phyloP scores from a whole-genome alignment of 768 basidiomycete genomes.

The Galerina marginata region DNA sequence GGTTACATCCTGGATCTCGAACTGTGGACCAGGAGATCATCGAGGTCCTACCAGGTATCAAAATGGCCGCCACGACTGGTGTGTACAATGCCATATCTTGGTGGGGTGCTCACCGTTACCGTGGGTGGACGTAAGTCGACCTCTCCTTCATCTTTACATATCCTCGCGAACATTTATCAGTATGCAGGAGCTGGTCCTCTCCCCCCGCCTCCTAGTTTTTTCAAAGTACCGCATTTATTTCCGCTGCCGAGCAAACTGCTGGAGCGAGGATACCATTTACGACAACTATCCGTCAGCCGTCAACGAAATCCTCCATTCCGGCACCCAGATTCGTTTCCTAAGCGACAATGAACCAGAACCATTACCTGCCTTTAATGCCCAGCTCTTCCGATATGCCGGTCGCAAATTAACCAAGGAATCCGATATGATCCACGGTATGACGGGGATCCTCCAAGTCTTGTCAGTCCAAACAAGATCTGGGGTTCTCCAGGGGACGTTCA shows the following conservation, averaged over 20 bases:
- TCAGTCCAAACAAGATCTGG: background rate
- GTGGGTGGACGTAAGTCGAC: constrained; percentile 8
- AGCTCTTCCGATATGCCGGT: constrained; percentile 1
- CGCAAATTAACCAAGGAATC: constrained; percentile 3
- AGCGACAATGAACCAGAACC: background rate
- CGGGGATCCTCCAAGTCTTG: background rate
- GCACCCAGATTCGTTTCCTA: background rate
- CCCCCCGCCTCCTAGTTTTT: background rate
- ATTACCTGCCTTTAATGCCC: background rate
- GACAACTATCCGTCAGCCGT: constrained; percentile 7
- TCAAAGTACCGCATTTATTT: background rate
- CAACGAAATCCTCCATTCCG: constrained; percentile 3
- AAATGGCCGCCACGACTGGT: constrained; percentile 4
- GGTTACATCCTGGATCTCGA: constrained; percentile 1
- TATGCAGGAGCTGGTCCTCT: constrained; percentile 8
- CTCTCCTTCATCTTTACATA: background rate
- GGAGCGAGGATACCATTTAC: constrained; percentile 14
- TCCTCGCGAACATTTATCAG: too few species aligned
- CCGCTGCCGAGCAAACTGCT: constrained; percentile 10
- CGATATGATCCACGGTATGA: constrained; percentile 1
- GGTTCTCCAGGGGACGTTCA: background rate
- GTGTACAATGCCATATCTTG: background rate
- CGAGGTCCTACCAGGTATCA: constrained; percentile 1
- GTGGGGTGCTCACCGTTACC: background rate
- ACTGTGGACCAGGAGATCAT: background rate